phyloP scores from a whole-genome alignment of 192 early-diverging fungal genomes.

The Thoreauomyces humboldtii region DNA sequence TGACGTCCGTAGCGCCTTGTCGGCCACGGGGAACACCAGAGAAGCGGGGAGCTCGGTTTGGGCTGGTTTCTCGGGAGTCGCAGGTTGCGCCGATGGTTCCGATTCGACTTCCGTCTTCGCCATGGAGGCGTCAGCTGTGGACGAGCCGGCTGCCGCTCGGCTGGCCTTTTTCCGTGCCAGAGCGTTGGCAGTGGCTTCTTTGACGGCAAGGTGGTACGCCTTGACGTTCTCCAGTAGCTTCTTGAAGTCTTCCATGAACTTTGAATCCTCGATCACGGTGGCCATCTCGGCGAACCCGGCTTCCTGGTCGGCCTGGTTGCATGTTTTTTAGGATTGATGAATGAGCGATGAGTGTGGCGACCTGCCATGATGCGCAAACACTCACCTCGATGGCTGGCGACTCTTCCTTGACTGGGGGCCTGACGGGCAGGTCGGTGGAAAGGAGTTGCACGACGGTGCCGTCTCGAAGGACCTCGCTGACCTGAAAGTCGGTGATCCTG shows the following conservation, averaged over 20 bases:
- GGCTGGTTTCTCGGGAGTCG: too few species aligned
- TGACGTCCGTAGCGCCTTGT: constrained; percentile 57
- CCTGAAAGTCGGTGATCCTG: constrained; percentile 86
- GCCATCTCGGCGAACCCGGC: constrained; percentile 1
- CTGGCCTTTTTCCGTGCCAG: too few species aligned
- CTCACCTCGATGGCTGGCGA: background rate
- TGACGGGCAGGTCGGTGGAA: constrained; percentile 22
- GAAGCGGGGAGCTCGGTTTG: too few species aligned
- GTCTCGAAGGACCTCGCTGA: constrained; percentile 80
- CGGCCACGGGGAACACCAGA: too few species aligned
- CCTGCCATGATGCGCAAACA: too few species aligned
- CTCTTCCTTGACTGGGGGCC: background rate
- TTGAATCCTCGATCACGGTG: constrained; percentile 12
- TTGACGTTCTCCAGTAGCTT: constrained; percentile 14
- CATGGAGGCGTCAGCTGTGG: too few species aligned
- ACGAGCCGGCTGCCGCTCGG: too few species aligned
- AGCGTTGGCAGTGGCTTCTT: too few species aligned
- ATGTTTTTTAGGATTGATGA: too few species aligned
- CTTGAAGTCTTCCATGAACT: constrained; percentile 17
- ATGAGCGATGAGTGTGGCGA: too few species aligned
- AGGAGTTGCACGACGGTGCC: constrained; percentile 72
- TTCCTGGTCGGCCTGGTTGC: constrained; percentile 5
- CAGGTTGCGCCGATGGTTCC: too few species aligned
- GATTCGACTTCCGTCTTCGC: too few species aligned
- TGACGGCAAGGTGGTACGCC: constrained; percentile 15